phyloP scores from a whole-genome alignment of 768 basidiomycete genomes.

The Mycena kentingensis region DNA sequence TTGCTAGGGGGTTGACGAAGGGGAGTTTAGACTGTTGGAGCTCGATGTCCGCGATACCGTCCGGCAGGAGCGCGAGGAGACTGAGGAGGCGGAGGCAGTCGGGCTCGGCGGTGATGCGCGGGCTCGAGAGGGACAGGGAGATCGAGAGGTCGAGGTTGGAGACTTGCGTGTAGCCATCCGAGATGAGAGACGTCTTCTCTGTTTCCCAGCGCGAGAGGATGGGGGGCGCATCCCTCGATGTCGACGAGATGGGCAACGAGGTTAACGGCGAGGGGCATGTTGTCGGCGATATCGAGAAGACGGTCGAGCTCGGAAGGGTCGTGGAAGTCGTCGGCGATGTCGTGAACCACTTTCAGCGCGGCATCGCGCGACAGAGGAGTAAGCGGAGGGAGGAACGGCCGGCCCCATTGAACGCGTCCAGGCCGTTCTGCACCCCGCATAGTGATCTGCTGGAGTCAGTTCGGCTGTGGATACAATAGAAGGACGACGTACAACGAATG shows the following conservation, averaged over 20 bases:
- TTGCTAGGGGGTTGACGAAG: neutral
- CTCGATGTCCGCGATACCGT: neutral
- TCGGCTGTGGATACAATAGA: neutral
- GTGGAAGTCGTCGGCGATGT: conserved; percentile 1
- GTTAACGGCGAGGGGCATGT: neutral
- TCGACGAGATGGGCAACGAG: neutral
- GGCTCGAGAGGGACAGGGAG: neutral
- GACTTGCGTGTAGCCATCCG: neutral
- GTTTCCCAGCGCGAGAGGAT: neutral
- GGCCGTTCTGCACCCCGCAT: conserved; percentile 11
- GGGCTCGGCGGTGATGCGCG: neutral
- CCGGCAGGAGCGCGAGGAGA: neutral
- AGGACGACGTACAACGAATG: neutral
- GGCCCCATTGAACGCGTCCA: neutral
- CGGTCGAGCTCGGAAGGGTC: neutral
- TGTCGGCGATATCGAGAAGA: neutral
- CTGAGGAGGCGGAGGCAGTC: neutral
- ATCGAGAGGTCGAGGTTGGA: neutral
- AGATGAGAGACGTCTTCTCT: neutral
- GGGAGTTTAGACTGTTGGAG: neutral
- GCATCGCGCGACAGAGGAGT: neutral
- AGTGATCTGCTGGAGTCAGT: neutral
- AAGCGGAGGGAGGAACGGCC: conserved; percentile 1
- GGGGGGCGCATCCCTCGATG: neutral
- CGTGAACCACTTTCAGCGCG: neutral